Base-by-base conservation (phyloP, 257 asterid genomes). In the Rehmannia glutinosa region DNA sequence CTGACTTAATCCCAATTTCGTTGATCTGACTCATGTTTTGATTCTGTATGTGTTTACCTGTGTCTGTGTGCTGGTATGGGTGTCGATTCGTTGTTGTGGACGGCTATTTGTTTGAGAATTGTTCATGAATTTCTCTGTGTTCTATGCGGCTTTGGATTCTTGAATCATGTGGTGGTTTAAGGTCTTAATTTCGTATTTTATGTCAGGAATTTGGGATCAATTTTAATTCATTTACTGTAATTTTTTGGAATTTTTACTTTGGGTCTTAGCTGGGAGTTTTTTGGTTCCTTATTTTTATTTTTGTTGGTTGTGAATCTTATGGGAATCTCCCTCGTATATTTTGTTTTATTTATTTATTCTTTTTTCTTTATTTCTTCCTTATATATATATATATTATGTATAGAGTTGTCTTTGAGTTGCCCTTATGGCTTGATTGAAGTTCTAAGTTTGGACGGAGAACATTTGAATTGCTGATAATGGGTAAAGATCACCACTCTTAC, bases 101-200 rank as follows among this genome's bases (percentile, higher is more conserved):
- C n/a, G n/a, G n/a, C n/a, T n/a, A 55, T 17, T 54, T 5, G 35
- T 11, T 6, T 41, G 45, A 28, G 23, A 50, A 33, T 16, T 47
- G 35, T 47, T 17, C 8, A 8, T 46, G 33, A 21, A 64, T 33
- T 47, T 21, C 61, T 16, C 21, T 13, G 3, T 1, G 32, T 27
- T 33, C 11, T 10, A 10, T 21, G 68, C 12, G 28, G 36, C 46
- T 45, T 58, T 47, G 77, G 69, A 71, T 61, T 73, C 60, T 43
- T 33, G 49, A 60, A 24, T 8, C 43, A 36, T n/a, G 17, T 36
- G 33, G 33, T 2, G 5, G 25, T n/a, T 39, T 30, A 17, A 55
- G 55, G 69, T 53, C 25, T 61, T 7, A 36, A 51, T 66, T 50
- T 33, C 17, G 35, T 25, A 1, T 54, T 30, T 52, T 16, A 36